Evolutionary conservation across 345 rosid species (phyloP).

Genomic region (Psidium friedrichsthalianum): DNA sequence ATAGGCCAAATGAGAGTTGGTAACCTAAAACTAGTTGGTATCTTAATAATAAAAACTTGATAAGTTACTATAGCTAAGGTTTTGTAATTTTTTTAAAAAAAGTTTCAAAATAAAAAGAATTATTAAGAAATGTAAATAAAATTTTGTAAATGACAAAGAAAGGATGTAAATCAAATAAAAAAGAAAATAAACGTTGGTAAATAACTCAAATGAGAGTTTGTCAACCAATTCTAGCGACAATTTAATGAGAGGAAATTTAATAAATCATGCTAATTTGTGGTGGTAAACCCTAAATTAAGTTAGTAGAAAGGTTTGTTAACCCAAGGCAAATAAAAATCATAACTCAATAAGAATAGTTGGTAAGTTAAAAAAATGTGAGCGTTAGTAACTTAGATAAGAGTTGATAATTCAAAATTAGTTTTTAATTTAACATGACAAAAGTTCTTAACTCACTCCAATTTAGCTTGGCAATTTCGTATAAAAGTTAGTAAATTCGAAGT

Average conservation of each 20-base stretch:
- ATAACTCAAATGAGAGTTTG: not conserved
- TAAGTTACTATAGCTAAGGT: not conserved
- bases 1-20: not conserved
- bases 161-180: not conserved
- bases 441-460: not conserved
- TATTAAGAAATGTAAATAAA: not conserved
- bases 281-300: not conserved
- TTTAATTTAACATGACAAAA: not conserved
- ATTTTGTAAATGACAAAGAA: not conserved
- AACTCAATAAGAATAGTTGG: not conserved
- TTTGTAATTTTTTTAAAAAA: not conserved
- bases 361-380: not conserved
- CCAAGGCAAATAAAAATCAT: not conserved
- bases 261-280: not conserved
- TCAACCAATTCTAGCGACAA: not conserved
- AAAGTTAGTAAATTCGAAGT: not conserved
- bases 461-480: not conserved
- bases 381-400: not conserved
- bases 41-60: not conserved
- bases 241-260: not conserved
- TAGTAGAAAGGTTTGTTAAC: not conserved
- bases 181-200: not conserved
- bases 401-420: not conserved
- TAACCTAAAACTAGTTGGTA: not conserved
- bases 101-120: not conserved